Percentiles rank a stretch among this genome's conserved stretches.
These are phyloP conservation scores for Collybia sordida DNA, from an alignment of 768 basidiomycete genomes.

Conservation along the genomic window DNA sequence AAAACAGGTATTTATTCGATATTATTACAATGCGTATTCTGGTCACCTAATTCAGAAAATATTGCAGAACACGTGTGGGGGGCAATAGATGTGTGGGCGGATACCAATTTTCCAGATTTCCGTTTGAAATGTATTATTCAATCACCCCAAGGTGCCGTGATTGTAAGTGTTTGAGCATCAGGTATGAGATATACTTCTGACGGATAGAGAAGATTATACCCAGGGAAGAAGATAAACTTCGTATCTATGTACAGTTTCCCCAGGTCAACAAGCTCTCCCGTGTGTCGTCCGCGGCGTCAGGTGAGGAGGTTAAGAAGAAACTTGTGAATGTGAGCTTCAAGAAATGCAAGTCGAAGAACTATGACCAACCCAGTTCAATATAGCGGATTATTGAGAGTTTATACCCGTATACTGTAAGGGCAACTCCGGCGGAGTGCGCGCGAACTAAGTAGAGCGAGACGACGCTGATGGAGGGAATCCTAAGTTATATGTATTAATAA, in stretches of 20 bases:
- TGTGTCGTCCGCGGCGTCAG: not conserved
- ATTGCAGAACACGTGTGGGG: constrained; percentile 16
- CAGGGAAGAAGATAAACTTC: constrained; percentile 12
- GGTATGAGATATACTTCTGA: not conserved
- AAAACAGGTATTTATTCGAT: constrained; percentile 1
- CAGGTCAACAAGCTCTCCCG: not conserved
- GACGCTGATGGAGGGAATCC: too few relatives aligned
- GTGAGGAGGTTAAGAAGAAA: not conserved
- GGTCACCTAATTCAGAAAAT: not conserved
- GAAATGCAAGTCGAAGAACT: not conserved
- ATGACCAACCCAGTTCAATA: not conserved
- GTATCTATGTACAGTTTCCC: constrained; percentile 12
- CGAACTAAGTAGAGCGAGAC: too few relatives aligned
- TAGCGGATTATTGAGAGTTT: constrained; percentile 11
- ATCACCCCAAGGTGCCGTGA: constrained; percentile 10
- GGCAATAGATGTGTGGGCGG: constrained; percentile 12
- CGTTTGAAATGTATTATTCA: constrained; percentile 17
- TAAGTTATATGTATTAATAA: too few relatives aligned
- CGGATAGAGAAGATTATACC: constrained; percentile 6
- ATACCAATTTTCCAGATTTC: constrained; percentile 16
- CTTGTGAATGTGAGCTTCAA: not conserved
- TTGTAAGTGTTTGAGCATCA: not conserved
- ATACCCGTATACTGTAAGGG: too few relatives aligned
- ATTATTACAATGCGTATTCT: not conserved
- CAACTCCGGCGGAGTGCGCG: too few relatives aligned